phyloP scores from a whole-genome alignment of 768 basidiomycete species.

The Clavaria fumosa region DNA sequence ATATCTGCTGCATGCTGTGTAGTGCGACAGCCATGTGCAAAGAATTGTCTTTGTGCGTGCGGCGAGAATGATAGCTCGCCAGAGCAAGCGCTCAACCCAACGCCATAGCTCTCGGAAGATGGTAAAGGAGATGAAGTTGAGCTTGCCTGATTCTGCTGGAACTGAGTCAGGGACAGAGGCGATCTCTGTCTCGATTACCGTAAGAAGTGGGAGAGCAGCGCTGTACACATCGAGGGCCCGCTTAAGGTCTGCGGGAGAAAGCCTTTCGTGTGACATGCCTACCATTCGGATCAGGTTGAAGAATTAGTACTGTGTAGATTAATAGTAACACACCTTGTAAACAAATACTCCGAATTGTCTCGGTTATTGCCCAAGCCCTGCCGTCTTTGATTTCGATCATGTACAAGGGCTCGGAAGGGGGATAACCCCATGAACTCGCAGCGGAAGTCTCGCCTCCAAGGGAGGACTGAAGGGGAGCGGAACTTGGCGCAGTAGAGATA shows the following conservation, averaged over 20 bases:
- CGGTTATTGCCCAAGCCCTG: constrained; percentile 54
- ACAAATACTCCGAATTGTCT: constrained; percentile 62
- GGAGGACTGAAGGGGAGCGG: constrained; percentile 23
- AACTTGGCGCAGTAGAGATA: constrained; percentile 26
- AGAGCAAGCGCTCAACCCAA: constrained; percentile 71
- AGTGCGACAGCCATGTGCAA: constrained; percentile 52
- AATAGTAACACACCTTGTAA: constrained; percentile 43
- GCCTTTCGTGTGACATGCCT: constrained; percentile 68
- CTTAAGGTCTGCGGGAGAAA: constrained; percentile 31
- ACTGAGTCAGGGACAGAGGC: constrained; percentile 10
- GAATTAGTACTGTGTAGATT: not conserved
- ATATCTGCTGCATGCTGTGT: constrained; percentile 41
- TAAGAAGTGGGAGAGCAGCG: constrained; percentile 38
- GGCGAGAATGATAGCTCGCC: constrained; percentile 59
- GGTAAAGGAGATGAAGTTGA: constrained; percentile 40
- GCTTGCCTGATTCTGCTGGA: constrained; percentile 19
- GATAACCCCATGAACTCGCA: constrained; percentile 32
- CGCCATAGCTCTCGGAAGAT: constrained; percentile 75
- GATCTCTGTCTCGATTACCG: constrained; percentile 32
- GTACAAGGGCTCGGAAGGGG: too few relatives aligned
- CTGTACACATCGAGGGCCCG: constrained; percentile 45
- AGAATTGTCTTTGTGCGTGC: constrained; percentile 33
- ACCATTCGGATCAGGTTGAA: constrained; percentile 5
- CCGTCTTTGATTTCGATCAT: constrained; percentile 50
- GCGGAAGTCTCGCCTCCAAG: constrained; percentile 23